phyloP scores from a whole-genome alignment of 2,329 filamentous ascomycete species.

The Plenodomus tracheiphilus region DNA sequence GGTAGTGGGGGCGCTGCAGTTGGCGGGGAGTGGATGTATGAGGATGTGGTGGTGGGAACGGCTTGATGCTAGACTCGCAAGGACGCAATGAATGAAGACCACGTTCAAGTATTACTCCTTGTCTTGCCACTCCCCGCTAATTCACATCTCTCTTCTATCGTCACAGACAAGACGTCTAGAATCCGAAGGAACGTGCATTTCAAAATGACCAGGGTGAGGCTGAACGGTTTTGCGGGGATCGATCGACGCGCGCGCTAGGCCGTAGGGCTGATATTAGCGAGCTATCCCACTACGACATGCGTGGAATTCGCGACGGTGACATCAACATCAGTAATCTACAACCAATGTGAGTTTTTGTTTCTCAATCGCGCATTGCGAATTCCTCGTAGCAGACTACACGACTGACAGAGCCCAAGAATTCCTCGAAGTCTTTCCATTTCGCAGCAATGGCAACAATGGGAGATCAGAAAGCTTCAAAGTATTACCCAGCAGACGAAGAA shows the following conservation, averaged over 20 bases:
- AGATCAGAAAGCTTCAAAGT: slow-evolving; percentile 87
- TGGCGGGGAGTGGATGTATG: slow-evolving; percentile 16
- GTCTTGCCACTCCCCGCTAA: too few relatives aligned
- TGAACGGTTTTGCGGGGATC: slow-evolving; percentile 7
- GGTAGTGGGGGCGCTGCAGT: not conserved
- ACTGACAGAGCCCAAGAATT: slow-evolving; percentile 9
- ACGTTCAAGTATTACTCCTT: too few relatives aligned
- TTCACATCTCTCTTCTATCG: too few relatives aligned
- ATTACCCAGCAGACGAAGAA: slow-evolving; percentile 96
- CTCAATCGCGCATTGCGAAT: not conserved
- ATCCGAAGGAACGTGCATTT: too few relatives aligned
- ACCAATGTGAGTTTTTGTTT: not conserved
- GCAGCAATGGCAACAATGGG: slow-evolving; percentile 21
- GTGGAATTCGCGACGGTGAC: slow-evolving; percentile 25
- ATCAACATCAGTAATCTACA: slow-evolving; percentile 13
- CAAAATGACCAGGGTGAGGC: not conserved
- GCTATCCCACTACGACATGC: slow-evolving; percentile 22
- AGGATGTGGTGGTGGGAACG: slow-evolving; percentile 2
- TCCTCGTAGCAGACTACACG: not conserved
- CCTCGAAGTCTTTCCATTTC: not conserved
- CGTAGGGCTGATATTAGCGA: slow-evolving; percentile 24
- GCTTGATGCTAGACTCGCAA: too few relatives aligned
- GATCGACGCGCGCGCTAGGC: slow-evolving; percentile 9
- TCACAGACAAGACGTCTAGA: too few relatives aligned
- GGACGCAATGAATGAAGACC: too few relatives aligned